Evolutionary conservation across 2,329 filamentous ascomycete genomes (phyloP), one percentile per base, ranked within the genome.

Genomic region (Claviceps paspali): DNA sequence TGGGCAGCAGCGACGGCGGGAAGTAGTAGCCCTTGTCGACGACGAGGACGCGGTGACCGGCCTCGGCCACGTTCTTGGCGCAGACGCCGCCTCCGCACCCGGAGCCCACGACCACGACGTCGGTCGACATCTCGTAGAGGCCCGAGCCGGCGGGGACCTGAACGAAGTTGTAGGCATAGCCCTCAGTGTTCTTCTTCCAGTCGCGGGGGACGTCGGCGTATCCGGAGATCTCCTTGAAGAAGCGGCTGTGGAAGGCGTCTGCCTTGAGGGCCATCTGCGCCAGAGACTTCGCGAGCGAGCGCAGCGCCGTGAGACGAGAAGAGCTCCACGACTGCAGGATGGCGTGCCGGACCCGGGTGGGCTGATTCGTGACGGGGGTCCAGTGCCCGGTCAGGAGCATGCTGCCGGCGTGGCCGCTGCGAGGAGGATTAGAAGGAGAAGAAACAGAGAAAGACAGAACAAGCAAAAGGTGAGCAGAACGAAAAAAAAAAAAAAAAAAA

Each of bases 21-120:
- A 81, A 88, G 52, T 91, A 73, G 53, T 87, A 85, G 1, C 73
- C 74, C 53, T 91, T 91, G 46, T 92, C 85, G 3, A 85, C 77
- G 1, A 95, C 82, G 4, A 93, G 55, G 21, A 94, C 84, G 15
- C 66, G 65, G 44, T 82, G 67, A 4, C 82, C 83, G 1, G 79
- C 81, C 55, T 86, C 78, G 8, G 86, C 74, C 1, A 94, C 62
- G 35, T 82, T 79, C 56, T 87, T 87, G 18, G 87, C 86, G 26
- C 70, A 73, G 0, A 94, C 85, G 8, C 70, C 83, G 29, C 82
- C 86, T 43, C 87, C 87, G 48, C 83, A 92, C 21, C 87, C 87
- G 27, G 82, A 91, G 2, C 87, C 87, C 15, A 95, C 69, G 40
- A 95, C 76, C 29, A 93, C 74, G 1, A 93, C 75, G 54, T 95